Percentiles rank a stretch among this genome's conserved stretches.
Evolutionary conservation across 2,329 filamentous ascomycete genomes (phyloP).

Genomic region (Cladophialophora chaetospira): DNA sequence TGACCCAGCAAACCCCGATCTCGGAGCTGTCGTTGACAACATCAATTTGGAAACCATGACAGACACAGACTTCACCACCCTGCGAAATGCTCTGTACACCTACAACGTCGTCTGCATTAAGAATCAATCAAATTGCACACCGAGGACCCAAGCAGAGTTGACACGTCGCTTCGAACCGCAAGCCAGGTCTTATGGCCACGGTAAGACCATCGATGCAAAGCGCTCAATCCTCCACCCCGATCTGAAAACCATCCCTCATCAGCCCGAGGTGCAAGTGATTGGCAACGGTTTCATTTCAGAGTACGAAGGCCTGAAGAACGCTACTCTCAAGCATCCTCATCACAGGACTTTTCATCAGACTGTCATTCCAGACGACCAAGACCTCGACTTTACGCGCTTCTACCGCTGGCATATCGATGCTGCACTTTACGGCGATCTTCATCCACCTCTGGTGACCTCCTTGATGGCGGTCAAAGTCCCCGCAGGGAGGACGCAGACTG

Average conservation of each 20-base stretch:
- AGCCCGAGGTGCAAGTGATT: slow-evolving; percentile 79
- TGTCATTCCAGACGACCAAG: slow-evolving; percentile 62
- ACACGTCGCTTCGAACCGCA: slow-evolving; percentile 73
- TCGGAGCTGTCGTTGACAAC: slow-evolving; percentile 62
- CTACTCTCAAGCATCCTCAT: slow-evolving; percentile 72
- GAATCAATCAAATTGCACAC: slow-evolving; percentile 63
- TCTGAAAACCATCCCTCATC: slow-evolving; percentile 76
- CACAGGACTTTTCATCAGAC: slow-evolving; percentile 75
- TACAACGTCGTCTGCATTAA: slow-evolving; percentile 73
- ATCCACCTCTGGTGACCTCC: slow-evolving; percentile 72
- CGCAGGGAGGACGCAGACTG: slow-evolving; percentile 63
- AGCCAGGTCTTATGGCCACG: slow-evolving; percentile 69
- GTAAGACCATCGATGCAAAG: slow-evolving; percentile 70
- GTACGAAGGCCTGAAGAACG: slow-evolving; percentile 70
- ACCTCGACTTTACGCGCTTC: slow-evolving; percentile 54
- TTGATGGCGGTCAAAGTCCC: slow-evolving; percentile 75
- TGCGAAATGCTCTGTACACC: slow-evolving; percentile 67
- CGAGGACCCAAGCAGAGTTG: slow-evolving; percentile 72
- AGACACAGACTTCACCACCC: slow-evolving; percentile 64
- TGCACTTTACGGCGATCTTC: slow-evolving; percentile 57
- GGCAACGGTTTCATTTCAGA: slow-evolving; percentile 70
- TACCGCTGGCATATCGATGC: slow-evolving; percentile 55
- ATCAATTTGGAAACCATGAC: slow-evolving; percentile 64
- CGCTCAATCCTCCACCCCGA: slow-evolving; percentile 72
- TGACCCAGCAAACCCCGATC: slow-evolving; percentile 43